Percentiles rank a stretch among this genome's conserved stretches.
Evolutionary conservation across 2,329 filamentous ascomycete genomes (phyloP).

Genomic region (Clarireedia hainanense): DNA sequence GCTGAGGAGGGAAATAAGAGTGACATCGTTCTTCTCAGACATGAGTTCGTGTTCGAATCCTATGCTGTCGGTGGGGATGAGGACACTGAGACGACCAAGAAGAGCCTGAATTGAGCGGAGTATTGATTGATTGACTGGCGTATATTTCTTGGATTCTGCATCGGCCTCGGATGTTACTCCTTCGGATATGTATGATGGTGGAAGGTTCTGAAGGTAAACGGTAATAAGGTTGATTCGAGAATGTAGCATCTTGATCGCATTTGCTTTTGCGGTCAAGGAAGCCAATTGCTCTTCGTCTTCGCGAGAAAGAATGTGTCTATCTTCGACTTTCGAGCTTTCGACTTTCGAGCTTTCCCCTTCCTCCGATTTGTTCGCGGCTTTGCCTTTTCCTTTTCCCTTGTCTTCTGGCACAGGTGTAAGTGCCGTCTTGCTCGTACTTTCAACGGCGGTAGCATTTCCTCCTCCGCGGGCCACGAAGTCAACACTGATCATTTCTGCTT

Average conservation of each 20-base stretch:
- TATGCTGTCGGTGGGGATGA: slow-evolving; percentile 60
- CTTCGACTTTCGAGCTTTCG: slow-evolving; percentile 36
- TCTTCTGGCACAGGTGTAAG: slow-evolving; percentile 20
- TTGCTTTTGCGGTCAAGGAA: slow-evolving; percentile 75
- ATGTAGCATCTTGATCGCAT: slow-evolving; percentile 90
- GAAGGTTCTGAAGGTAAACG: slow-evolving; percentile 69
- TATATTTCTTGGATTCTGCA: slow-evolving; percentile 19
- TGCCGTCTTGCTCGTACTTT: slow-evolving; percentile 24
- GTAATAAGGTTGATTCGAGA: slow-evolving; percentile 64
- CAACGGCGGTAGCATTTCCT: slow-evolving; percentile 65
- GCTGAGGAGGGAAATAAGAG: slow-evolving; percentile 68
- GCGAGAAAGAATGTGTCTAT: slow-evolving; percentile 46
- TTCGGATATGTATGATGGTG: slow-evolving; percentile 53
- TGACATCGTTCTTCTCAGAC: slow-evolving; percentile 77
- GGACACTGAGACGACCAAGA: slow-evolving; percentile 71
- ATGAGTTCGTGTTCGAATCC: slow-evolving; percentile 64
- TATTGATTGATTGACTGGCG: slow-evolving; percentile 52
- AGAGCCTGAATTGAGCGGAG: slow-evolving; percentile 85
- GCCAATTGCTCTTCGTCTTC: slow-evolving; percentile 56
- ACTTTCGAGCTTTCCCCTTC: slow-evolving; percentile 29
- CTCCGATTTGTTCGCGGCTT: slow-evolving; percentile 26
- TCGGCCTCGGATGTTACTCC: slow-evolving; percentile 29
- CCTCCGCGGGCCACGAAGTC: slow-evolving; percentile 84
- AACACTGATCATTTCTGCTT: slow-evolving; percentile 96
- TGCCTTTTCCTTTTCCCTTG: slow-evolving; percentile 24